Evolutionary conservation across 1,139 yeast genomes (phyloP).

Genomic region (Blastobotrys petasosporus): DNA sequence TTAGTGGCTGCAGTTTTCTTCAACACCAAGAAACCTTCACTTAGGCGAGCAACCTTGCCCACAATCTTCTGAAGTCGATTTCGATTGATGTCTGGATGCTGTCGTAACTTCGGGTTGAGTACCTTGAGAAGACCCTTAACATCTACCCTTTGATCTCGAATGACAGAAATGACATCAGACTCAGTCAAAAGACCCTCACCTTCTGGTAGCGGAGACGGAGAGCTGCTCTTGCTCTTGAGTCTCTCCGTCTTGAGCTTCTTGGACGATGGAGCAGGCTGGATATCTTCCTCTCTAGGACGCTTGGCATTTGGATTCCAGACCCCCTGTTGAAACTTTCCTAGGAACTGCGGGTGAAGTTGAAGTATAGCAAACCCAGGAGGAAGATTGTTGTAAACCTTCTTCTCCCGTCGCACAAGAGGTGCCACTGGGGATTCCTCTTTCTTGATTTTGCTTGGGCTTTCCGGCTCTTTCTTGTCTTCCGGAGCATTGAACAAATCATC

Average conservation of each 20-base stretch:
- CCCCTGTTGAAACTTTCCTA: constrained; percentile 68
- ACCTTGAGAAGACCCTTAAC: constrained; percentile 59
- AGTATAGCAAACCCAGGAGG: constrained; percentile 65
- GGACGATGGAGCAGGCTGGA: constrained; percentile 19
- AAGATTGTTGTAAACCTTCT: constrained; percentile 32
- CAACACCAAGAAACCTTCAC: constrained; percentile 59
- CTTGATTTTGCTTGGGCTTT: constrained; percentile 14
- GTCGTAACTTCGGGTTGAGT: constrained; percentile 57
- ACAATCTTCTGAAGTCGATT: constrained; percentile 61
- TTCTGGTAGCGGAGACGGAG: constrained; percentile 14
- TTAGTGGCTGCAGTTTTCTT: constrained; percentile 34
- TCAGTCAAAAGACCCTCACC: constrained; percentile 48
- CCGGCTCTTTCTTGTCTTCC: constrained; percentile 21
- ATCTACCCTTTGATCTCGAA: constrained; percentile 56
- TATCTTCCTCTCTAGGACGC: constrained; percentile 37
- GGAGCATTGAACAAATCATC: constrained; percentile 13
- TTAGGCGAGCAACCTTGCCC: constrained; percentile 61
- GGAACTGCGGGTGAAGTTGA: constrained; percentile 55
- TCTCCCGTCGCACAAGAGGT: constrained; percentile 19
- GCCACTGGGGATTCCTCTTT: constrained; percentile 16
- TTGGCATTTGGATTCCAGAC: constrained; percentile 73
- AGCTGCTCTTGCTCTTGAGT: constrained; percentile 9
- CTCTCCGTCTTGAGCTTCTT: constrained; percentile 42
- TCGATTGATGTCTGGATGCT: constrained; percentile 66
- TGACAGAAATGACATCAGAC: constrained; percentile 62